Evolutionary conservation across 2,329 filamentous ascomycete genomes (phyloP), one percentile per base, ranked within the genome.

Genomic region (Paradendryphiella salina): DNA sequence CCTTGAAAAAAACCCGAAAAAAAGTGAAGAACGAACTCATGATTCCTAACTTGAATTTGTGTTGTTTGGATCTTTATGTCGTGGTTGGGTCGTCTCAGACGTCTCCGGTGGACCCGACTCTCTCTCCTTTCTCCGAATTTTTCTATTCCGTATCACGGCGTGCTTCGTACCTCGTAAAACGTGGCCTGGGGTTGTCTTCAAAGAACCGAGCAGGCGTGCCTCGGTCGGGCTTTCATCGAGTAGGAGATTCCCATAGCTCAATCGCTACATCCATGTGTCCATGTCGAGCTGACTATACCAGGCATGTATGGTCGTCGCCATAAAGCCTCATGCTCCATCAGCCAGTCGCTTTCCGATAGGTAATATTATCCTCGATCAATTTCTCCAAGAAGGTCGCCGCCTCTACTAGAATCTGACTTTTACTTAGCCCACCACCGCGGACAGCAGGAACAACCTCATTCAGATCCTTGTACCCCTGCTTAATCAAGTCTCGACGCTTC

Each of bases 381-480:
- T 86, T 82, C 56, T 92, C 84, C n/a, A 96, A 75, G 80, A 88
- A 95, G 58, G 89, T 86, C 11, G 85, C 88, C 3, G 89, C 83
- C 73, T 91, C 86, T 14, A 82, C 80, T 32, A 96, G 79, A 70
- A 90, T 87, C 6, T 84, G 86, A 67, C 88, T 92, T 76, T 95
- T 96, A 75, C 89, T 94, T 60, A 91, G 86, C 1, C 88, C 87
- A 7, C 88, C 87, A 20, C 83, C 85, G 47, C 81, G 82, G 9
- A 95, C 78, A 13, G 85, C 86, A 0, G 91, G 90, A 0, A 96
- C 88, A 17, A 95, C 78, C 21, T 84, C 80, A 57, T 83, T 84
- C n/a, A 96, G 75, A 50, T 93, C 88, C 35, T 91, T 87, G 62
- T 93, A 96, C 0, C 89, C 89, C 59, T 88, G 82, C 66, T 90